Evolutionary conservation across 2,329 filamentous ascomycete genomes (phyloP).

Genomic region (Capronia coronata): DNA sequence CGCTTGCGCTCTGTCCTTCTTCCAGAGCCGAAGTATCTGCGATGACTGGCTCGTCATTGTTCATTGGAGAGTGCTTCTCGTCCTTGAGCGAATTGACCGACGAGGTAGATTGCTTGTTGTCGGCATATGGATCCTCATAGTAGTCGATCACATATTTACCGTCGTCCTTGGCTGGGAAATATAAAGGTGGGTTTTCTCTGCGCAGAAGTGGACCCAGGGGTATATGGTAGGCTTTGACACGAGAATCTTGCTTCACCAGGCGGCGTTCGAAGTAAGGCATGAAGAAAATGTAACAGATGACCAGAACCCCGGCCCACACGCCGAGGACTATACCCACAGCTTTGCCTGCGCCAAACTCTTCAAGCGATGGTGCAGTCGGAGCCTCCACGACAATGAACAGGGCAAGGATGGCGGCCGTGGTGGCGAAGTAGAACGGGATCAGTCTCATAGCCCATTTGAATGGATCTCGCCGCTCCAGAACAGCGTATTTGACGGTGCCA

Average conservation of each 20-base stretch:
- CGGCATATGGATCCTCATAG: too few species aligned
- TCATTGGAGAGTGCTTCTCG: background rate
- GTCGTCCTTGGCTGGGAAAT: constrained; percentile 2
- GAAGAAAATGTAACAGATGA: constrained; percentile 16
- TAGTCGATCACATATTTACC: constrained; percentile 3
- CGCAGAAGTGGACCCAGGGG: constrained; percentile 11
- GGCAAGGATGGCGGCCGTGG: background rate
- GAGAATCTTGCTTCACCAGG: constrained; percentile 13
- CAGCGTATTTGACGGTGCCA: constrained; percentile 62
- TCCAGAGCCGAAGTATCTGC: background rate
- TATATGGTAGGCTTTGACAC: constrained; percentile 13
- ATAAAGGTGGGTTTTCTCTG: background rate
- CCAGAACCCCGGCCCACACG: background rate
- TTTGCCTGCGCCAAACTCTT: background rate
- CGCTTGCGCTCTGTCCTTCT: background rate
- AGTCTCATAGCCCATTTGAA: constrained; percentile 5
- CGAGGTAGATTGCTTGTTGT: constrained; percentile 4
- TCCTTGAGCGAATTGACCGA: background rate
- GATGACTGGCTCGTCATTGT: background rate
- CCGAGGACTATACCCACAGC: constrained; percentile 1
- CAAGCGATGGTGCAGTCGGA: background rate
- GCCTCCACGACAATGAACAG: constrained; percentile 21
- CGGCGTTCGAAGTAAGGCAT: constrained; percentile 13
- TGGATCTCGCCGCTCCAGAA: constrained; percentile 64
- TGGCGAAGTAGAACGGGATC: background rate